A percentile compares a stretch with the other conserved stretches of the same genome.
These are phyloP conservation scores for Pseudoturritis turrita DNA, from an alignment of 345 rosid genomes.

Conservation along the genomic window DNA sequence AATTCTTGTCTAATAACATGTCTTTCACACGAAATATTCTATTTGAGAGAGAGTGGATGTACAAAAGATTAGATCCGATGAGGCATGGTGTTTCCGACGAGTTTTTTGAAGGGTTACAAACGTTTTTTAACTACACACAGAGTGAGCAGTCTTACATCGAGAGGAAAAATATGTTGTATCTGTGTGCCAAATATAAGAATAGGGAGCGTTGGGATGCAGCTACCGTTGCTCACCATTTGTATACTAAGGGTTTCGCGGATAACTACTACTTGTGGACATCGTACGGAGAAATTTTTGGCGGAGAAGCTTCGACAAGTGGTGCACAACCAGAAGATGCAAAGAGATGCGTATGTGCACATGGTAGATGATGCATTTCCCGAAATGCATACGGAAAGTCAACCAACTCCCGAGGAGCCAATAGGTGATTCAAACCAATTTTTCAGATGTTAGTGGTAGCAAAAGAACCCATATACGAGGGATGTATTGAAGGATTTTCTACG, in stretches of 20 bases:
- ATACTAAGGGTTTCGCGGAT: neutral
- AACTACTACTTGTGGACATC: neutral
- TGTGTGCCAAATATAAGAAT: neutral
- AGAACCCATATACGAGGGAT: neutral
- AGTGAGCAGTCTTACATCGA: neutral
- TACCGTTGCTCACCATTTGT: neutral
- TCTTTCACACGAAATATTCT: too few relatives aligned
- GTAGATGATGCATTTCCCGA: neutral
- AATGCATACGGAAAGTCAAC: neutral
- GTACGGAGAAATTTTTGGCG: neutral
- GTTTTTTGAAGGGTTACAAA: neutral
- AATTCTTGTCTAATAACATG: too few relatives aligned
- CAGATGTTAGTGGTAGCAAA: neutral
- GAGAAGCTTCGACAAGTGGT: neutral
- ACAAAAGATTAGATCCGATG: neutral
- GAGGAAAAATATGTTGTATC: neutral
- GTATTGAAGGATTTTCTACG: neutral
- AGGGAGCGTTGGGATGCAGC: neutral
- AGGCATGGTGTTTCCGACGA: neutral
- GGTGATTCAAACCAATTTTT: neutral
- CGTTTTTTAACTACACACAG: neutral
- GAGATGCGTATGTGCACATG: neutral
- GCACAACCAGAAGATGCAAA: neutral
- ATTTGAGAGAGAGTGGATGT: too few relatives aligned
- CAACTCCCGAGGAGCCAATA: neutral